phyloP scores from a whole-genome alignment of 352 stramenopile genomes.

The Globisporangium paddicum region DNA sequence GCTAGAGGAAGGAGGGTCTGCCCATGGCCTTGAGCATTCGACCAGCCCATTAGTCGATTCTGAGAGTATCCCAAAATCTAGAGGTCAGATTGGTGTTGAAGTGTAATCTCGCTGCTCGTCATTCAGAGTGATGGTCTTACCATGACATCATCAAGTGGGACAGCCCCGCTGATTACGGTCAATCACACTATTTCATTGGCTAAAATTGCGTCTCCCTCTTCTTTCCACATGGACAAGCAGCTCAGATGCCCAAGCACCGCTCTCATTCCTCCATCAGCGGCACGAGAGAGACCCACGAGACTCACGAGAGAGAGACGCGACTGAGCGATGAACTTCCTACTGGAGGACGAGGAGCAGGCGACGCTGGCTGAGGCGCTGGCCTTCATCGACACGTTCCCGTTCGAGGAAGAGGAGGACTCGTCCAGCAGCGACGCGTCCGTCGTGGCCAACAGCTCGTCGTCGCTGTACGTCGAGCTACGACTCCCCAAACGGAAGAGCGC shows the following conservation, averaged over 20 bases:
- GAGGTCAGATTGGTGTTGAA: too few species aligned
- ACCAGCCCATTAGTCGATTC: too few species aligned
- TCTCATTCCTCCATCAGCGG: neutral
- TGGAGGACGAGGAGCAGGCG: constrained; percentile 5
- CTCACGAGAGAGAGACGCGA: too few species aligned
- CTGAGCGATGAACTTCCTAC: constrained; percentile 12
- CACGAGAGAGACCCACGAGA: neutral
- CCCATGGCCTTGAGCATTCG: too few species aligned
- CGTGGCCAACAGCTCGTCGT: too few species aligned
- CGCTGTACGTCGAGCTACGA: constrained; percentile 4
- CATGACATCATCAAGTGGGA: neutral
- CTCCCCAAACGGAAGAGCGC: neutral
- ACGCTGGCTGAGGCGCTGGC: constrained; percentile 6
- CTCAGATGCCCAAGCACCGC: neutral
- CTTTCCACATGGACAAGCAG: neutral
- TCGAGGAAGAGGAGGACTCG: neutral
- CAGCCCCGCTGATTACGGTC: neutral
- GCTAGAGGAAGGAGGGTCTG: too few species aligned
- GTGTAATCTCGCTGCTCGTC: too few species aligned
- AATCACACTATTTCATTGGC: neutral
- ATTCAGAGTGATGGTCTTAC: neutral
- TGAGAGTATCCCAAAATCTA: too few species aligned
- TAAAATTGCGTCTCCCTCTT: neutral
- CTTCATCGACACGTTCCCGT: constrained; percentile 11
- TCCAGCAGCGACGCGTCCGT: neutral